Evolutionary conservation across 768 basidiomycete species (phyloP), one percentile per base, ranked within the genome.

Genomic region (Leccinellum luteum): DNA sequence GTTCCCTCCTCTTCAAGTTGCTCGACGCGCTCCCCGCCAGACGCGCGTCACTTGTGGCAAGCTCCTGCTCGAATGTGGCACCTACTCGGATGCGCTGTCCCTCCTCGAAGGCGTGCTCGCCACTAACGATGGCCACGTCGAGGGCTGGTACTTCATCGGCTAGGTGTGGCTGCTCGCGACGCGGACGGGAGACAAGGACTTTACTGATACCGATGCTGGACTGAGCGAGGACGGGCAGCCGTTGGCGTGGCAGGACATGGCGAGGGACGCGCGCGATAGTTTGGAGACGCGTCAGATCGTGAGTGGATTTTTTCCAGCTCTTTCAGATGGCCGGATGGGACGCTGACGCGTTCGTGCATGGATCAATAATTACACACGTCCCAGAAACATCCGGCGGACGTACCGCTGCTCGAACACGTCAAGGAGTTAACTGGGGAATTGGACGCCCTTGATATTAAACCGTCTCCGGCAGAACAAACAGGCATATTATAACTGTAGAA

Each of bases 101-200:
- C 85, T 94, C 13, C 73, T 96, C 27, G 84, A 90, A 44, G 89
- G 87, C 14, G 79, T 94, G 12, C 86, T 94, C 73, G 81, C 87
- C 12, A 73, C 85, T 0, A 92, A 95, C 71, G 90, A 93, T 61
- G 81, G 91, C 67, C 88, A 92, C 53, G 86, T 94, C 12, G 93
- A 95, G 64, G 94, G 87, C 2, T 95, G 94, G 87, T 96, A 96
- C 68, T 82, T 95, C 28, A 93, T 95, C 72, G 94, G 93, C 53
- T 25, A 25, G 25, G 25, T 4, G 4, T 97, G 92, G 92, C 75
- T 95, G 48, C 85, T 90, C 83, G 82, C 85, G 0, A 87, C 89
- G 69, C 82, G 86, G 58, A 84, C 84, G 8, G 79, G 83, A 58
- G 85, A 87, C 64, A 80, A 72, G 15, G 60, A 63, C 80, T 78